These are phyloP conservation scores for Calcarisporium arbuscula DNA, from an alignment of 2,329 filamentous ascomycete species.

Conservation along the genomic window DNA sequence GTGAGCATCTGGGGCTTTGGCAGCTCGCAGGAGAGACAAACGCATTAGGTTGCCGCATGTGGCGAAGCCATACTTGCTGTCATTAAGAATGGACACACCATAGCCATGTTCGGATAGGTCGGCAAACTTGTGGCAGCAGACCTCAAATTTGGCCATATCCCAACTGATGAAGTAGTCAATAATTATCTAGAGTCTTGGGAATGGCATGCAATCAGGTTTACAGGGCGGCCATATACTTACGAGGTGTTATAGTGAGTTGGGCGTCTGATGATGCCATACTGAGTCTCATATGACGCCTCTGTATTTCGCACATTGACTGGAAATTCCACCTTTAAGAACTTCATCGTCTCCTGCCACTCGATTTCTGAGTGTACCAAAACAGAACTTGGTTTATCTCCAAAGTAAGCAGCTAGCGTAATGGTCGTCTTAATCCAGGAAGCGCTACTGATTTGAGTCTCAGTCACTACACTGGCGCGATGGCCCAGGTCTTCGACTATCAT, in stretches of 20 bases:
- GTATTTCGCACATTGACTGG: constrained; percentile 86
- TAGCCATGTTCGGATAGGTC: constrained; percentile 84
- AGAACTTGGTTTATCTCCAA: constrained; percentile 53
- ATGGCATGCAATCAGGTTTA: too few species aligned
- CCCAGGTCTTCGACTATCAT: constrained; percentile 64
- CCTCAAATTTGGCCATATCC: constrained; percentile 98
- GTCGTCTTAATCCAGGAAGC: constrained; percentile 81
- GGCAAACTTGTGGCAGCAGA: constrained; percentile 92
- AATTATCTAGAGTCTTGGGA: too few species aligned
- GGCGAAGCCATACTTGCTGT: constrained; percentile 94
- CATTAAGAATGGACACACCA: constrained; percentile 88
- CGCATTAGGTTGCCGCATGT: constrained; percentile 86
- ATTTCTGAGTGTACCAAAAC: constrained; percentile 82
- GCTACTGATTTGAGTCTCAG: constrained; percentile 81
- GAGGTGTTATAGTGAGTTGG: constrained; percentile 99
- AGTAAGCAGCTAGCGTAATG: constrained; percentile 67
- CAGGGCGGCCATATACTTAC: too few species aligned
- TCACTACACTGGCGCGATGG: constrained; percentile 74
- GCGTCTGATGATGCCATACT: constrained; percentile 80
- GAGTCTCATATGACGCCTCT: constrained; percentile 91
- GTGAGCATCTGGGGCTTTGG: constrained; percentile 88
- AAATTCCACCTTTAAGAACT: constrained; percentile 98
- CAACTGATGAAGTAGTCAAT: too few species aligned
- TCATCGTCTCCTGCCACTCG: constrained; percentile 97
- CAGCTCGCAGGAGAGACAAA: constrained; percentile 74